Base-by-base conservation (phyloP, 495 filamentous ascomycete species). In the Penicillium chermesinum region DNA sequence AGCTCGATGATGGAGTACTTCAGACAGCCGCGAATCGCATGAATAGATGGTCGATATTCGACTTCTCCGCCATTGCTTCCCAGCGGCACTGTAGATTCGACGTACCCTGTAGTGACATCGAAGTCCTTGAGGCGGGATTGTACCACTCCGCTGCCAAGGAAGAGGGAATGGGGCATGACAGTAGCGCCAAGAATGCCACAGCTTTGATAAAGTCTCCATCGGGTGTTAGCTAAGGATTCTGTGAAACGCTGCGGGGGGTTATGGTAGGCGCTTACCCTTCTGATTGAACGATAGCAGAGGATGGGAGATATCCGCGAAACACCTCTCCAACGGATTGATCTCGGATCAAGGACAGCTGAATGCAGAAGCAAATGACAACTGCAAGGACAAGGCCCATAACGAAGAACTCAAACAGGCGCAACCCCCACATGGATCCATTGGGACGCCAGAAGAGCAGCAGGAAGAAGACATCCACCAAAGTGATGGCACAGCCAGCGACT, bases 131-230 rank as follows among this genome's bases (percentile, higher is more conserved):
- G 81, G 7, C 90, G 84, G 8, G 86, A 72, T 63, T 95, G 88
- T 0, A 95, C 88, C 38, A 95, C 84, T 9, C 89, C 90, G 38
- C 84, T 88, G n/a, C 90, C 90, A 6, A 96, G 77, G 57, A 89
- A 95, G 21, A 96, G 76, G 40, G 84, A 88, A 64, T 96, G 90
- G 3, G 90, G 90, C 90, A 96, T 96, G 17, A 96, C 89, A 2
- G 90, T 96, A 13, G 90, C 90, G 17, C 90, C 90, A 9, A 96
- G 77, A 53, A 96, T 96, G 47, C 89, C 90, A 59, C 90, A 95
- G 44, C 88, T 85, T 66, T 93, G 87, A 68, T 91, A 95, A 12
- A 96, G 65, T 21, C 87, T 87, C 53, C 22, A 10, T 3, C 12
- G 6, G 14, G 8, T 33, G n/a, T 25, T 18, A 43, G 22, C 12